Conservation (phyloP, 805 yeast species). For the Yarrowia yakushimensis region DNA sequence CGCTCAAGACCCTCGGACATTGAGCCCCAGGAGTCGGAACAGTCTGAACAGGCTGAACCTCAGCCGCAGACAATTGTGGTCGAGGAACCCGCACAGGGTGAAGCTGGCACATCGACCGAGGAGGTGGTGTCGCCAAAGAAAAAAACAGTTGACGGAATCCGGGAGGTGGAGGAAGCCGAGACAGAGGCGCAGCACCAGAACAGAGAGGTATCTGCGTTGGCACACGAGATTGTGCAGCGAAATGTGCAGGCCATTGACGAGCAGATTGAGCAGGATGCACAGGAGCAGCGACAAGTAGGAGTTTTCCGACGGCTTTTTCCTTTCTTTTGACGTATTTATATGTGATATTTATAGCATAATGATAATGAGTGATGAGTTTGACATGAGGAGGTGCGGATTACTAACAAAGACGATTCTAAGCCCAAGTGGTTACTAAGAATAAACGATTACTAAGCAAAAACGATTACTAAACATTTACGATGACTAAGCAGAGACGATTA, state of each 20-base stretch:
- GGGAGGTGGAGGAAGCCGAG: neutral
- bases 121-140: neutral
- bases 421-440: no score
- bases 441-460: no score
- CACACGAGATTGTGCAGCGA: conserved; percentile 12
- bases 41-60: neutral
- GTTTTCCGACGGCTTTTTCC: neutral
- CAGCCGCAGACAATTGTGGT: neutral
- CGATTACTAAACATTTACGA: no score
- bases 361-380: neutral
- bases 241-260: conserved; percentile 20
- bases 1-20: neutral
- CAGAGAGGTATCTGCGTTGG: neutral
- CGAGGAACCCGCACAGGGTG: neutral
- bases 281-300: neutral
- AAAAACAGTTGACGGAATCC: neutral
- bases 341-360: neutral
- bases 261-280: conserved; percentile 9
- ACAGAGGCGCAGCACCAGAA: neutral
- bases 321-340: neutral
- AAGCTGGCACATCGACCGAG: neutral
- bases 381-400: no score
- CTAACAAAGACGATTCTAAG: no score
- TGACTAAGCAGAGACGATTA: no score
- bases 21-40: neutral